phyloP scores from a whole-genome alignment of 73 alveolate species.

The Strombidium stylifer region DNA sequence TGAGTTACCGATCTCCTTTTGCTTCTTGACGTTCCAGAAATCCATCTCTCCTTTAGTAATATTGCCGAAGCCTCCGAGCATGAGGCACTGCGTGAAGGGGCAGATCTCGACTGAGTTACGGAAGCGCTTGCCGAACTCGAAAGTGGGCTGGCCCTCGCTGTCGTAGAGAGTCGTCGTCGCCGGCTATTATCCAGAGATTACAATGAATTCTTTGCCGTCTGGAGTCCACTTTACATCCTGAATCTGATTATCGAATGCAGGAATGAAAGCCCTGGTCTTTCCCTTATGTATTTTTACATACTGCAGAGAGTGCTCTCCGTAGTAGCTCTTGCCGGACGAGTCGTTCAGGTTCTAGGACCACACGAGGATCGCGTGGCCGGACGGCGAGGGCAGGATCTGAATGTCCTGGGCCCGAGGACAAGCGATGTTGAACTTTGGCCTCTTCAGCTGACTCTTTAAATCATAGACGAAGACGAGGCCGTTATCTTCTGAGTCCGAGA shows the following conservation, averaged over 20 bases:
- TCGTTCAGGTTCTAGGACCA: constrained; percentile 70
- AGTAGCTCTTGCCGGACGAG: constrained; percentile 71
- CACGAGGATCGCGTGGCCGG: constrained; percentile 46
- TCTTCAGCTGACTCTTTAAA: not conserved
- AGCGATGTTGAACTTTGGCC: constrained; percentile 31
- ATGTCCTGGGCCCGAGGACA: constrained; percentile 42
- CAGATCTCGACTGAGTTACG: constrained; percentile 67
- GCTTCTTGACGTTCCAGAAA: constrained; percentile 30
- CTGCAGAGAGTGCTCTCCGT: constrained; percentile 65
- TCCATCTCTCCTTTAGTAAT: constrained; percentile 68
- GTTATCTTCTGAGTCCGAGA: constrained; percentile 7
- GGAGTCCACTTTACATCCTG: constrained; percentile 74
- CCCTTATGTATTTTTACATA: constrained; percentile 62
- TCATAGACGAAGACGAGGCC: constrained; percentile 40
- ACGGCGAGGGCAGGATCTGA: constrained; percentile 22
- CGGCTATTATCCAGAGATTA: constrained; percentile 61
- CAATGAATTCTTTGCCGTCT: constrained; percentile 57
- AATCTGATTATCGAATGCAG: constrained; percentile 38
- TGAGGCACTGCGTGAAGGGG: constrained; percentile 49
- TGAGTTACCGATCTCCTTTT: constrained; percentile 44
- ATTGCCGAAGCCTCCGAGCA: constrained; percentile 78
- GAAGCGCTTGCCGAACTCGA: constrained; percentile 56
- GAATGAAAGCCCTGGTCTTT: constrained; percentile 28
- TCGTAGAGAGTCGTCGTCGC: constrained; percentile 37
- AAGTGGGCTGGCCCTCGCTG: constrained; percentile 38